Evolutionary conservation across 2,329 filamentous ascomycete species (phyloP), one percentile per base, ranked within the genome.

Genomic region (Paecilomyces sp.): DNA sequence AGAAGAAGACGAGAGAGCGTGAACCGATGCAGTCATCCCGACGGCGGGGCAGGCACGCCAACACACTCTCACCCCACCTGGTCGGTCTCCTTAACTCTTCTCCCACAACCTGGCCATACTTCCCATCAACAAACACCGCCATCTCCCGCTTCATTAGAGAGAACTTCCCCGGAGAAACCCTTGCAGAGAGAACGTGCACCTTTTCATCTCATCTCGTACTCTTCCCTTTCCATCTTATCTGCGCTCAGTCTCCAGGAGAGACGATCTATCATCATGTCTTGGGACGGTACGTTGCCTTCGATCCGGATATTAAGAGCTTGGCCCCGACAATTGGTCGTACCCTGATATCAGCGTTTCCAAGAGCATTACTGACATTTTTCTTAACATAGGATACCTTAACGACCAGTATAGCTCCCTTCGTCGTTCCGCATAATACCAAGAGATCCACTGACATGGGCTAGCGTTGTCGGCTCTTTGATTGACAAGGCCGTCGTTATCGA

Each of bases 191-290:
- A 24, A 51, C 24, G 34, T 57, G 30, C 30, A 54, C 47, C 31
- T 34, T 33, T 53, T 30, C 31, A 33, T 25, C 51, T 33, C 33
- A 33, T 56, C 57, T 31, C 54, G 50, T 57, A 22, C 25, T 57
- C 56, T 25, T 34, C 54, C 54, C 41, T 56, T 53, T 24, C 25
- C 58, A 24, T 53, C 51, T 58, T 50, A 58, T 55, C 36, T 55
- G 25, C 55, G n/a, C 59, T 15, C 33, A 53, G 54, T 55, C 54
- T 51, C 57, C 36, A 54, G 54, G 55, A 53, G 50, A 41, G 51
- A n/a, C n/a, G n/a, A n/a, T n/a, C n/a, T 50, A 57, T 50, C 56
- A 65, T 61, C 56, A 71, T 72, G 68, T 71, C 70, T 64, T 74
- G 71, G 71, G 87, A 91, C 88, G 85, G 88, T n/a, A n/a, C n/a